Percentiles rank a stretch among this genome's conserved stretches.
These are phyloP conservation scores for Ophiostoma perfectum DNA, from an alignment of 2,329 filamentous ascomycete genomes.

Conservation along the genomic window DNA sequence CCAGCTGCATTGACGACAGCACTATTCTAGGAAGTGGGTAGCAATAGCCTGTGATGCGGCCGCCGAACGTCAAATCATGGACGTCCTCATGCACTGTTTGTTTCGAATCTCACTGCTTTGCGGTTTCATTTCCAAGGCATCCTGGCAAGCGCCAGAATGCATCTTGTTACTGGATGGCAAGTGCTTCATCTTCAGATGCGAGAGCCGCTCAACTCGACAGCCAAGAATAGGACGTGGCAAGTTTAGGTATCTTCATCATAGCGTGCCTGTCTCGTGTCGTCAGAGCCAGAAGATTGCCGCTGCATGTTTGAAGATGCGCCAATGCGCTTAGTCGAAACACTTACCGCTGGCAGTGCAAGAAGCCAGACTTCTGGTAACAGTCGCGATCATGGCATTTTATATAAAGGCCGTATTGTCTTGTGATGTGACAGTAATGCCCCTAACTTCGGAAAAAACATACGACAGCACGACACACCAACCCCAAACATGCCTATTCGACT, in stretches of 20 bases:
- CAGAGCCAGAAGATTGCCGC: background rate
- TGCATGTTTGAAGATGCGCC: background rate
- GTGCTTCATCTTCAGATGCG: background rate
- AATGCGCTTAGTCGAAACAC: too few relatives aligned
- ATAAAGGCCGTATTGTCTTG: too few relatives aligned
- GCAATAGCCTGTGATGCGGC: background rate
- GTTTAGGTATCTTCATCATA: background rate
- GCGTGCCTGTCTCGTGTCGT: background rate
- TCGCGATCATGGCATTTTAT: too few relatives aligned
- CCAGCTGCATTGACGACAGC: background rate
- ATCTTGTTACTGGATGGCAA: background rate
- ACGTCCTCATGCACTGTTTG: background rate
- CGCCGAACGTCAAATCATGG: background rate
- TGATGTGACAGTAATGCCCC: too few relatives aligned
- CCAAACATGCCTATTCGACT: slow-evolving; percentile 20
- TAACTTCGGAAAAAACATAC: too few relatives aligned
- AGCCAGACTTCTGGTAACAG: too few relatives aligned
- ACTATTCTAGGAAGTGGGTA: background rate
- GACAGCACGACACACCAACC: too few relatives aligned
- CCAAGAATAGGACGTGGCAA: too few relatives aligned
- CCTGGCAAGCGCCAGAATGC: background rate
- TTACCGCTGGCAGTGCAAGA: too few relatives aligned
- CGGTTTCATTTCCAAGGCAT: background rate
- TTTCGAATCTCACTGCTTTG: background rate
- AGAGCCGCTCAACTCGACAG: background rate